Conservation (phyloP, 2,329 filamentous ascomycete genomes). For the Stachybotrys chartarum region DNA sequence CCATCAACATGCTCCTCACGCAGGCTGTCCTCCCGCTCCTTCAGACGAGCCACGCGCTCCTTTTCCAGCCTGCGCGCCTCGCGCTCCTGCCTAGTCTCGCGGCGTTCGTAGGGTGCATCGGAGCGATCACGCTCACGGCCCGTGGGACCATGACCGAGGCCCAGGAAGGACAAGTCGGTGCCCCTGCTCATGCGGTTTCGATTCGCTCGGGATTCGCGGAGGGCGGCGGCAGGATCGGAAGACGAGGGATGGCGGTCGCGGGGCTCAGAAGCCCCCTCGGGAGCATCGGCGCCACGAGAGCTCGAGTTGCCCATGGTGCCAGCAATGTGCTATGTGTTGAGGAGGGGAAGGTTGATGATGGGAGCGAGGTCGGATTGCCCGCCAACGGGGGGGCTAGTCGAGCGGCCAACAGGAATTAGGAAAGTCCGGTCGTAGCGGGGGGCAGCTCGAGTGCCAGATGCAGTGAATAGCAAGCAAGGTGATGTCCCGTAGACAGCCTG, state of each 20-base stretch:
- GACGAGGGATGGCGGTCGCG: slow-evolving; percentile 9
- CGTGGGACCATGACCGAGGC: slow-evolving; percentile 30
- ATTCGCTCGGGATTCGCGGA: slow-evolving; percentile 12
- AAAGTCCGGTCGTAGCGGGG: too few relatives aligned
- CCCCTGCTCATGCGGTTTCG: slow-evolving; percentile 27
- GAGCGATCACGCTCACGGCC: slow-evolving; percentile 23
- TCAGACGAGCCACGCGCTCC: slow-evolving; percentile 66
- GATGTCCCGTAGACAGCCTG: too few relatives aligned
- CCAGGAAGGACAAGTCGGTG: slow-evolving; percentile 39
- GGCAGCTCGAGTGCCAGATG: too few relatives aligned
- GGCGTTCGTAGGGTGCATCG: slow-evolving; percentile 50
- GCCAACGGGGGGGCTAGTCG: too few relatives aligned
- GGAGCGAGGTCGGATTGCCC: too few relatives aligned
- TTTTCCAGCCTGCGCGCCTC: slow-evolving; percentile 80
- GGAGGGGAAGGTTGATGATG: too few relatives aligned
- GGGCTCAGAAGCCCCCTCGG: too few relatives aligned
- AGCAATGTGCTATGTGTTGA: too few relatives aligned
- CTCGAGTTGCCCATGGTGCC: too few relatives aligned
- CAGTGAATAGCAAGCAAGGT: too few relatives aligned
- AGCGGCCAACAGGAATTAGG: too few relatives aligned
- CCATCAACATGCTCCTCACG: slow-evolving; percentile 90
- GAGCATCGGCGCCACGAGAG: too few relatives aligned
- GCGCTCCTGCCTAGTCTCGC: slow-evolving; percentile 85
- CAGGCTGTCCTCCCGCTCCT: slow-evolving; percentile 86
- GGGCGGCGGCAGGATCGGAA: slow-evolving; percentile 10